These are phyloP conservation scores for Kwoniella shivajii DNA, from an alignment of 1,284 basidiomycete species.

Conservation along the genomic window DNA sequence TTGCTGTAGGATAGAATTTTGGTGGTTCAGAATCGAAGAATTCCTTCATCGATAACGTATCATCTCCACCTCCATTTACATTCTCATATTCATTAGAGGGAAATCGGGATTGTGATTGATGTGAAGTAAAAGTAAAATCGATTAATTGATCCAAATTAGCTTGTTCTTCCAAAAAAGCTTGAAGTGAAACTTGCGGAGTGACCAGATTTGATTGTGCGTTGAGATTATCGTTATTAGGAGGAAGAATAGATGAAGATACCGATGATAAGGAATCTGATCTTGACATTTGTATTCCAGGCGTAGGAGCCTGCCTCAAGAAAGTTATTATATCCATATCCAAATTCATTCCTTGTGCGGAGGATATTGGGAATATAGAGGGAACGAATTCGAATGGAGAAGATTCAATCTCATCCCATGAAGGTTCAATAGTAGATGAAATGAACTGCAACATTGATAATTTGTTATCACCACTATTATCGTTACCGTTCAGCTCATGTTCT, in stretches of 20 bases:
- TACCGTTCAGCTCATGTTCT: no score
- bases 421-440: neutral
- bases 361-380: neutral
- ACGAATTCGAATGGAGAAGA: constrained; percentile 1
- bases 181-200: constrained; percentile 3
- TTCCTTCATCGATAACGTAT: neutral
- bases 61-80: neutral
- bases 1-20: no score
- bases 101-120: no score
- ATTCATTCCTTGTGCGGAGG: neutral
- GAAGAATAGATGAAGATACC: no score
- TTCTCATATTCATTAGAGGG: neutral
- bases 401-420: constrained; percentile 10
- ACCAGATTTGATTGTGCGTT: neutral
- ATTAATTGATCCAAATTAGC: no score
- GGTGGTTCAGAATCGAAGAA: neutral
- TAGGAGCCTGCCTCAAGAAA: constrained; percentile 8
- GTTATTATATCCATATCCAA: constrained; percentile 4
- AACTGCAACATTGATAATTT: constrained; percentile 11
- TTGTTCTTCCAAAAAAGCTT: constrained; percentile 6
- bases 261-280: no score
- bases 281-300: no score
- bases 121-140: no score
- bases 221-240: neutral
- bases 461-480: no score